Evolutionary conservation across 202 grass and related monocot genomes (phyloP), one percentile per base, ranked within the genome.

Genomic region (Tripidium arundinaceum): DNA sequence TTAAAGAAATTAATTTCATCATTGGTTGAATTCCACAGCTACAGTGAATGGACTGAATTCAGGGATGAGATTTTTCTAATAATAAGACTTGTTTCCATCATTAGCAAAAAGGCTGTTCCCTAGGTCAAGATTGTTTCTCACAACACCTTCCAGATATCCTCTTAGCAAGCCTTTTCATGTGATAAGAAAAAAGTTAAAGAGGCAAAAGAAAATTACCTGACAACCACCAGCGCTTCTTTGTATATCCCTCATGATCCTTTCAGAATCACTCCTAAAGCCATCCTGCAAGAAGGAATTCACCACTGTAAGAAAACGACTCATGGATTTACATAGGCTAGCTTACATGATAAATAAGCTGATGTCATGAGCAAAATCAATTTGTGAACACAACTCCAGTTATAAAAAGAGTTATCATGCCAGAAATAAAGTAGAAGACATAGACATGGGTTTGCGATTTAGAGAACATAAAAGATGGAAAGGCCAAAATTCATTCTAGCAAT

Each of bases 231-330:
- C 80, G 39, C 83, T 91, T 86, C 77, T 89, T 86, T 85, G 92
- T 79, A 98, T 89, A 68, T 98, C 96, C 77, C 80, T 98, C 96
- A 94, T 95, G 11, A 98, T 94, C 70, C 86, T 94, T 82, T 94
- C 92, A 37, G 95, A 98, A 81, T 98, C 95, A 83, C 84, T 62
- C 77, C 81, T 94, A 87, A 95, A 98, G n/a, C 95, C 95, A 68
- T 94, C 95, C 92, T 98, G 83, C 52, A 89, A 85, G 49, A 84
- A 86, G 22, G 18, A n/a, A 83, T 33, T 58, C 46, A 78, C 67
- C 34, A 89, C 38, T 8, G 59, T 86, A 73, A 79, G 28, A 68
- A 88, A 72, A 64, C 31, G 34, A 11, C 49, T 3, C 11, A 61
- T 24, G 24, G 78, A 41, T 63, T 69, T 79, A 43, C 52, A 66